Percentiles rank a stretch among this genome's conserved stretches.
Evolutionary conservation across 2,329 filamentous ascomycete genomes (phyloP).

Genomic region (Exophiala sp.): DNA sequence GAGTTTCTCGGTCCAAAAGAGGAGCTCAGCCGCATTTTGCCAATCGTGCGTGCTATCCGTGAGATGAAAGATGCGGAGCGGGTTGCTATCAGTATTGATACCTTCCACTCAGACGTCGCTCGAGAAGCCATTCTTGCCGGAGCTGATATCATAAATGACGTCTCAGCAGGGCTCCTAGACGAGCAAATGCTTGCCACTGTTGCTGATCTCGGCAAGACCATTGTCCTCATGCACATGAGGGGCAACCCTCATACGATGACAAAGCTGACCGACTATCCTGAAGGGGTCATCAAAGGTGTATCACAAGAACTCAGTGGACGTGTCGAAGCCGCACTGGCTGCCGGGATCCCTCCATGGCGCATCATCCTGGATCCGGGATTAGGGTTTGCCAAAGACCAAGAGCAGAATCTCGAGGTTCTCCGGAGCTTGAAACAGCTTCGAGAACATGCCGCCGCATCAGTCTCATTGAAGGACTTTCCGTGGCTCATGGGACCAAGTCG

Average conservation of each 20-base stretch:
- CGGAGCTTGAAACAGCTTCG: slow-evolving; percentile 60
- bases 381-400: slow-evolving; percentile 79
- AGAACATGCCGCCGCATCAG: slow-evolving; percentile 58
- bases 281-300: slow-evolving; percentile 61
- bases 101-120: slow-evolving; percentile 80
- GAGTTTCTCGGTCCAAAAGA: slow-evolving; percentile 63
- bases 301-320: slow-evolving; percentile 63
- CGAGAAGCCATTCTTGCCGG: slow-evolving; percentile 68
- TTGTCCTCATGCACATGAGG: slow-evolving; percentile 90
- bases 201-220: slow-evolving; percentile 68
- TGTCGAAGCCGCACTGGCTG: slow-evolving; percentile 67
- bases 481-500: slow-evolving; percentile 87
- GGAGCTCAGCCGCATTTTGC: slow-evolving; percentile 71
- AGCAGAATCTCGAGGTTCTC: slow-evolving; percentile 77
- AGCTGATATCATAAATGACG: slow-evolving; percentile 90
- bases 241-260: slow-evolving; percentile 80
- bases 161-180: slow-evolving; percentile 77
- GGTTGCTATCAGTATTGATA: slow-evolving; percentile 82
- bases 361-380: slow-evolving; percentile 92
- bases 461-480: slow-evolving; percentile 59
- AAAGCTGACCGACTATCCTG: slow-evolving; percentile 60
- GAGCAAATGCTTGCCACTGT: slow-evolving; percentile 74
- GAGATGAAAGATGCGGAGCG: slow-evolving; percentile 50
- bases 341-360: slow-evolving; percentile 84
- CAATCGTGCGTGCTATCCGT: slow-evolving; percentile 69